Base-by-base conservation (phyloP, 352 stramenopile species). In the Pythium myriotylum region DNA sequence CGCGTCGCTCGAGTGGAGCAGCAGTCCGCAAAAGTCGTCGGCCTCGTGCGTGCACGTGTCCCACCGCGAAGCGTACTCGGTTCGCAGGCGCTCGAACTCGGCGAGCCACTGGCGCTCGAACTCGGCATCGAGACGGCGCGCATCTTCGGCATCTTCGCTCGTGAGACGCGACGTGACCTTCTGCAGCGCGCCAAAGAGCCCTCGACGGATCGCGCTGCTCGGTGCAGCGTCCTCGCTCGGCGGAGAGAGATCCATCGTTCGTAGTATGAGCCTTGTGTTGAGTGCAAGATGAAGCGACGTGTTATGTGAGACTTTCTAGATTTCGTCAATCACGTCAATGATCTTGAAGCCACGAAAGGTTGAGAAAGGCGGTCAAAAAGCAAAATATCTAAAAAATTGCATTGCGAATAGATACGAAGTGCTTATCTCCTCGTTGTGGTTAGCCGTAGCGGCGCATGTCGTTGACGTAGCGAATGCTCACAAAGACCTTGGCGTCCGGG, bases 381-480 rank as follows among this genome's bases (percentile, higher is more conserved):
- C n/a, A n/a, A n/a, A n/a, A n/a, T n/a, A n/a, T n/a, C n/a, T n/a
- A n/a, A n/a, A n/a, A n/a, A n/a, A n/a, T n/a, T n/a, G n/a, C n/a
- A n/a, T n/a, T n/a, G n/a, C n/a, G n/a, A n/a, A n/a, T n/a, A n/a
- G n/a, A n/a, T n/a, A n/a, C n/a, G n/a, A n/a, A n/a, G n/a, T n/a
- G n/a, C n/a, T n/a, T n/a, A n/a, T n/a, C n/a, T n/a, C n/a, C n/a
- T n/a, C n/a, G n/a, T n/a, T n/a, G n/a, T n/a, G n/a, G n/a, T 70
- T 81, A 92, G 1, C 73, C 74, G 54, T 91, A 91, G 29, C 83
- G 82, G 14, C 86, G 83, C 79, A 95, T 89, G 62, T 93, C 82
- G 62, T 95, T 95, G 58, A 95, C 82, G 58, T 95, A 95, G 27
- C 85, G 85, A 23, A 95, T 81, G 65, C 81, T 92, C 42, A 95